Conservation (phyloP, 164 flowering plant genomes). For the Warburgia ugandensis region DNA sequence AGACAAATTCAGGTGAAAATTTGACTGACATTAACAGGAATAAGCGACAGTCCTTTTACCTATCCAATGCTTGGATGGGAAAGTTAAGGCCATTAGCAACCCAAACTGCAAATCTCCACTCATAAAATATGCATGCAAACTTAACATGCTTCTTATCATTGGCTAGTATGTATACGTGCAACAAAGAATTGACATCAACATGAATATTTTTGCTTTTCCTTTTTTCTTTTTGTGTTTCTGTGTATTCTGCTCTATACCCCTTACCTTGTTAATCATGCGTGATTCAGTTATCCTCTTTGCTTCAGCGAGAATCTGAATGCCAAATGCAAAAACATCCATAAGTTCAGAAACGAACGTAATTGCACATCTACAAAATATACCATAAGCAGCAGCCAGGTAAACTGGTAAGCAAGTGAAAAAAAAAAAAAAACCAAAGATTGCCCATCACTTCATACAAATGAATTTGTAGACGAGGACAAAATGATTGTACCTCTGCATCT, state of each 20-base stretch:
- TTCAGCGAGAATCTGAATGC: slow-evolving; percentile 77
- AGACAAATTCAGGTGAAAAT: too few relatives aligned
- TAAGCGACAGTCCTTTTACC: too few relatives aligned
- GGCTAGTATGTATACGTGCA: too few relatives aligned
- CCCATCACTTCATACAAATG: neutral
- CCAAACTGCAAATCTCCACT: too few relatives aligned
- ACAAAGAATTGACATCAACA: too few relatives aligned
- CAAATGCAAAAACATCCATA: neutral
- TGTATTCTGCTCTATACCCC: neutral
- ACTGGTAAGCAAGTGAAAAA: neutral
- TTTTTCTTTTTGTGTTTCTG: neutral
- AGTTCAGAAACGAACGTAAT: neutral
- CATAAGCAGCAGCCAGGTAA: neutral
- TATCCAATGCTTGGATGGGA: too few relatives aligned
- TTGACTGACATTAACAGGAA: too few relatives aligned
- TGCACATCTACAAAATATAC: neutral
- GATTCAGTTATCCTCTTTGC: slow-evolving; percentile 82
- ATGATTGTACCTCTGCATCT: slow-evolving; percentile 63
- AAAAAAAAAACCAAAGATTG: neutral
- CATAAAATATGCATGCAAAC: too few relatives aligned
- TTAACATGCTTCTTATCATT: too few relatives aligned
- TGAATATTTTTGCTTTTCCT: too few relatives aligned
- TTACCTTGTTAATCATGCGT: slow-evolving; percentile 58
- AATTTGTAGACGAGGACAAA: neutral
- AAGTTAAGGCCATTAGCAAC: too few relatives aligned